Base-by-base conservation (phyloP, 768 basidiomycete species). In the Cyathus striatus region DNA sequence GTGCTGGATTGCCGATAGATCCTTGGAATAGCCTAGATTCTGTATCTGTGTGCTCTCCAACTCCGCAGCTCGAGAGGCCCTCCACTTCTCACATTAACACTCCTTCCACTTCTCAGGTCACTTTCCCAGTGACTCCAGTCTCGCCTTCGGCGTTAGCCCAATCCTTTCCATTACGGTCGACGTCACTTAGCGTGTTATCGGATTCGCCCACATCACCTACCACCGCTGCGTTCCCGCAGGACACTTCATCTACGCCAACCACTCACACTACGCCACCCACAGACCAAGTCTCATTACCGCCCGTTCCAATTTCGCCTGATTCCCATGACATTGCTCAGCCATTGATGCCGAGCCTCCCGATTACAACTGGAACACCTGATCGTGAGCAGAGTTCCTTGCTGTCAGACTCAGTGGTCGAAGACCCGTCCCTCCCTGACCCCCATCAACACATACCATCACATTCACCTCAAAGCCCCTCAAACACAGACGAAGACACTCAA, bases 1-100 rank as follows among this genome's bases (percentile, higher is more conserved):
- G 77, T 32, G 77, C 76, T 1, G 54, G 64, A 0, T 62, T 79
- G 6, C 77, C 77, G 0, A 70, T 66, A 45, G 77, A 79, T 52
- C 77, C 77, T 34, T 79, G 77, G 77, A 70, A 76, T 46, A 61
- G 62, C 37, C 44, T 59, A n/a, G 54, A 59, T 22, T 37, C 41
- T 18, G 44, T 37, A 12, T 41, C 41, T 7, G n/a, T 22, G n/a
- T 20, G 38, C 18, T 36, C 6, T 32, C 30, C 3, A 32, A 32
- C 13, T 23, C 46, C 16, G 21, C 40, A 21, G 36, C 20, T 16
- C 30, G 30, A 16, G 30, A 16, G 30, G 30, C 30, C 30, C 30
- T 32, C 30, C 17, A 5, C 13, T 32, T 32, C 30, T 32, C 30
- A 32, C 12, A 32, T 32, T 32, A 5, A n/a, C n/a, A n/a, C 35